These are phyloP conservation scores for Phoenix dactylifera DNA, from an alignment of 176 grass and related monocot species.

Conservation along the genomic window DNA sequence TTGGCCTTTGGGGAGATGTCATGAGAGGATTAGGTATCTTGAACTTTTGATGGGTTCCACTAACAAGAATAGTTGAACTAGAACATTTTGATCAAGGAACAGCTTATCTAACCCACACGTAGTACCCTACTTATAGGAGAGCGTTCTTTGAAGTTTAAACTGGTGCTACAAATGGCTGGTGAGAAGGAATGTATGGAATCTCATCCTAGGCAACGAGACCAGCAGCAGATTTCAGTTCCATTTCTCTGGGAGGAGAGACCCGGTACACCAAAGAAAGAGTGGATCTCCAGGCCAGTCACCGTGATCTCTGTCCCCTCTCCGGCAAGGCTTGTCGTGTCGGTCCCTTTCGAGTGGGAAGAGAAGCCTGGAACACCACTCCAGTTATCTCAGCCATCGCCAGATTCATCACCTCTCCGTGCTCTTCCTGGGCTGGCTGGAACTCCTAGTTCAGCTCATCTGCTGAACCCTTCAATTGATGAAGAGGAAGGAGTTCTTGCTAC, in stretches of 20 bases:
- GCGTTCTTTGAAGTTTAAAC: not conserved
- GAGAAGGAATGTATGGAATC: slow-evolving; percentile 32
- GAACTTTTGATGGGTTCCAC: too few relatives aligned
- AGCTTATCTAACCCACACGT: slow-evolving; percentile 63
- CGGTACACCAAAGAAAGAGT: slow-evolving; percentile 33
- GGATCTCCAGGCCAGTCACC: too few relatives aligned
- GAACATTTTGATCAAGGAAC: slow-evolving; percentile 57
- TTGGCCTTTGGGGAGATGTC: too few relatives aligned
- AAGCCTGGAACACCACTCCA: slow-evolving; percentile 57
- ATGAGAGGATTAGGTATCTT: too few relatives aligned
- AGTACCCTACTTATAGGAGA: slow-evolving; percentile 28
- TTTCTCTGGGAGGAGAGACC: slow-evolving; percentile 94
- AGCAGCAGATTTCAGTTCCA: slow-evolving; percentile 12
- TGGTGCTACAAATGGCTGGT: slow-evolving; percentile 26
- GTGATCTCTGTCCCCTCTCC: slow-evolving; percentile 37
- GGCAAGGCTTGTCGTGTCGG: slow-evolving; percentile 56
- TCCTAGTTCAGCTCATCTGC: slow-evolving; percentile 20
- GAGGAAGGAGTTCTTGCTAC: slow-evolving; percentile 38
- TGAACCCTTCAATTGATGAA: slow-evolving; percentile 56
- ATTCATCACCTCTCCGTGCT: slow-evolving; percentile 6
- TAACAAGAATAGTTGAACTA: slow-evolving; percentile 58
- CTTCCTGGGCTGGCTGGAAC: slow-evolving; percentile 10
- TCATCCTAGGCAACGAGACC: slow-evolving; percentile 19
- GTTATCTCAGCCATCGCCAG: not conserved
- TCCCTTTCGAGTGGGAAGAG: slow-evolving; percentile 93